phyloP scores from a whole-genome alignment of 164 flowering plant species.

The Magnolia kwangsiensis region DNA sequence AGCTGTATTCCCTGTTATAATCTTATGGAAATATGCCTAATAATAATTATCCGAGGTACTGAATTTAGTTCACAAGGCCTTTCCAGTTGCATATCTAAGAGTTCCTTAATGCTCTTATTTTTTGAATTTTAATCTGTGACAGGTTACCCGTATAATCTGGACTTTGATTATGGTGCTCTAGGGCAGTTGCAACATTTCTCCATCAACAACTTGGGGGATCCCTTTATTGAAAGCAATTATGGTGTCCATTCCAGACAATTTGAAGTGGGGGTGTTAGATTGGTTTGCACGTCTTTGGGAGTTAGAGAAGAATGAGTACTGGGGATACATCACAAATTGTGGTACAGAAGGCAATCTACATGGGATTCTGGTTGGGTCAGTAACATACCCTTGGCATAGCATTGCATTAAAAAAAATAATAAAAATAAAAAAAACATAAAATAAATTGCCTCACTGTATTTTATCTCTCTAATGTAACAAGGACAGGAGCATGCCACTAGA shows the following conservation, averaged over 20 bases:
- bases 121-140: slow-evolving; percentile 11
- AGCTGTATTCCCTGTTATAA: background rate
- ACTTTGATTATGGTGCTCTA: slow-evolving; percentile 94
- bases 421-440: too few species aligned
- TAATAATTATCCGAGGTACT: too few species aligned
- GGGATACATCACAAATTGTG: slow-evolving; percentile 99
- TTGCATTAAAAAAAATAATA: too few species aligned
- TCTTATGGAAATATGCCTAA: background rate
- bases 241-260: slow-evolving; percentile 97
- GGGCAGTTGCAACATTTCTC: slow-evolving; percentile 92
- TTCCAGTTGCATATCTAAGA: background rate
- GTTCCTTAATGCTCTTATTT: background rate
- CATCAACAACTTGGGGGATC: slow-evolving; percentile 96
- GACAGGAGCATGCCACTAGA: too few species aligned
- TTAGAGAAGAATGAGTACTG: slow-evolving; percentile 87
- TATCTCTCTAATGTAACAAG: background rate
- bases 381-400: background rate
- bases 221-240: slow-evolving; percentile 97
- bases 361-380: slow-evolving; percentile 95
- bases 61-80: background rate
- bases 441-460: background rate
- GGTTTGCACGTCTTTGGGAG: slow-evolving; percentile 99
- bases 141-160: slow-evolving; percentile 98
- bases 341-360: slow-evolving; percentile 98
- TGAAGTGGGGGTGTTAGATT: slow-evolving; percentile 98